Base-by-base conservation (phyloP, 306 rosid genomes). In the Corylus avellana region DNA sequence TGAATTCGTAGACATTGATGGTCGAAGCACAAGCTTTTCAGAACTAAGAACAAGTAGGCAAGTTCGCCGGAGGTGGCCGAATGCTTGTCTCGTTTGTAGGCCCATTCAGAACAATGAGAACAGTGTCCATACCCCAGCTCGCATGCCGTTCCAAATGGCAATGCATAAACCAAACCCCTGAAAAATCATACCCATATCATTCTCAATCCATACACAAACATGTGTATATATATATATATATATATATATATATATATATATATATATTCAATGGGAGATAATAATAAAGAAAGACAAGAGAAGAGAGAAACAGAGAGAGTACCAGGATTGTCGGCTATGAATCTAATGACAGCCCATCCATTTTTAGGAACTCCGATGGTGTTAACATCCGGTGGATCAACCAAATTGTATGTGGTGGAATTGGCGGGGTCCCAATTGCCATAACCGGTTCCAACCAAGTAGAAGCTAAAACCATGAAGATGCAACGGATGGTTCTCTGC, bases 401-500 rank as follows among this genome's bases (percentile, higher is more conserved):
- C 55, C 79, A 84, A 80, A 53, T 84, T 84, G 68, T 76, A 84
- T 18, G 42, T 20, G 6, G 80, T 69, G 1, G 77, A 72, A 8
- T 55, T 75, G 10, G 12, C 55, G 1, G 16, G 7, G 66, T 74
- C n/a, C 16, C 57, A 86, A 50, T 80, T 86, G 1, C 83, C 89
- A 22, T 18, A 51, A 39, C 84, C 89, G 0, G 44, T 77, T 44
- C 89, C 89, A 16, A 86, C 87, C 51, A 76, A 25, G 16, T 49
- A 49, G 14, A 85, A 85, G 29, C 80, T 86, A 44, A 18, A 86
- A 9, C 90, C 92, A 73, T 89, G 92, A 20, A 86, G 75, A 75
- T 89, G 92, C 73, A 86, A 62, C 1, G 90, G 88, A 59, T 89
- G 90, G 77, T 82, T 84, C 87, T 84, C 87, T 6, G 88, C 75